phyloP scores from a whole-genome alignment of 2,329 filamentous ascomycete genomes.

The Fusarium goolgardi region DNA sequence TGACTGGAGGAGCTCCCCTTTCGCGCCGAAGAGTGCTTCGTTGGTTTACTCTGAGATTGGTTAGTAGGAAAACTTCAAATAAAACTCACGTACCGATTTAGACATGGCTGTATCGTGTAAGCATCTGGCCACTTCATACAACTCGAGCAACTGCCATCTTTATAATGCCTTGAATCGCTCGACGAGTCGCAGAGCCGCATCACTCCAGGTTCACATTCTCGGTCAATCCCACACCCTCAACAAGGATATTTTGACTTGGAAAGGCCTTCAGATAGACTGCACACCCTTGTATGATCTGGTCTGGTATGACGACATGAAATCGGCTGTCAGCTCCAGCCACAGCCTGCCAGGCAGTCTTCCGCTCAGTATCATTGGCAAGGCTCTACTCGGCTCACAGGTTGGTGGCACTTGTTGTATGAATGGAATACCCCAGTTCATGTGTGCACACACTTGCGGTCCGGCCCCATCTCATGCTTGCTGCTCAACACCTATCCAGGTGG shows the following conservation, averaged over 20 bases:
- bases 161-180: conserved; percentile 27
- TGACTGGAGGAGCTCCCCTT: conserved; percentile 23
- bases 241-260: conserved; percentile 4
- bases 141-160: conserved; percentile 23
- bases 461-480: conserved; percentile 26
- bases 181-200: conserved; percentile 38
- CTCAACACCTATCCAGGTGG: conserved; percentile 14
- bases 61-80: neutral
- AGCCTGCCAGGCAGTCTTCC: conserved; percentile 13
- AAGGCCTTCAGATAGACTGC: neutral
- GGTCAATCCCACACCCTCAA: conserved; percentile 32
- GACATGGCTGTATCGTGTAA: conserved; percentile 9
- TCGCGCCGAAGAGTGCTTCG: conserved; percentile 11
- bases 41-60: conserved; percentile 26
- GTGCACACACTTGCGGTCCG: conserved; percentile 21
- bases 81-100: conserved; percentile 17
- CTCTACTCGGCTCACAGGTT: conserved; percentile 8
- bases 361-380: conserved; percentile 8
- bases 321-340: conserved; percentile 26
- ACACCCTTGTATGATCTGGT: conserved; percentile 10
- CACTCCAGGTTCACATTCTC: conserved; percentile 34
- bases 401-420: conserved; percentile 26
- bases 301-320: conserved; percentile 39
- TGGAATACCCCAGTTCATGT: conserved; percentile 27
- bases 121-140: neutral